These are phyloP conservation scores for Chlorella vulgaris DNA, from an alignment of 139 green algal genomes.

Conservation along the genomic window DNA sequence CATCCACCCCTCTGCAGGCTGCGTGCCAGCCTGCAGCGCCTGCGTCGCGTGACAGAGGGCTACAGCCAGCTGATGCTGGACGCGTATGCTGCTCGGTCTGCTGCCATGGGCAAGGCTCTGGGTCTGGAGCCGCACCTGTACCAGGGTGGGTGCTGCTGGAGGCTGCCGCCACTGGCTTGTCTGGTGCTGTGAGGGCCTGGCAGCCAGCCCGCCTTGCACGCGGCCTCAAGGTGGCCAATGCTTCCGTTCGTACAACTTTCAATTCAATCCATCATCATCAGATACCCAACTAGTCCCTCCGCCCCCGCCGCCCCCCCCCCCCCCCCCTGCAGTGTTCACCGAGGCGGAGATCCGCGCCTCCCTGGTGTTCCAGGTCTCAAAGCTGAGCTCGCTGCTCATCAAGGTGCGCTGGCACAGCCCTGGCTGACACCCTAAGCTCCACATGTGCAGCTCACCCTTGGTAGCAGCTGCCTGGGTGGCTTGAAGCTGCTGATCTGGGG, in stretches of 20 bases:
- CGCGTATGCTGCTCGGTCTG: conserved; percentile 52
- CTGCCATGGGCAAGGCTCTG: conserved; percentile 74
- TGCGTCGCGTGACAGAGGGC: conserved; percentile 74
- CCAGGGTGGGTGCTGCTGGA: conserved; percentile 14
- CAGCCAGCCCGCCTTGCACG: background rate
- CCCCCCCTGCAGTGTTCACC: conserved; percentile 69
- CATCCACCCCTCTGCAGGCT: conserved; percentile 48
- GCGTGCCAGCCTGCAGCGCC: conserved; percentile 84
- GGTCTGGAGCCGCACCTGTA: conserved; percentile 60
- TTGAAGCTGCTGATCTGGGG: too few species aligned
- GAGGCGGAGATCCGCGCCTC: conserved; percentile 88
- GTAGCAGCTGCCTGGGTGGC: too few species aligned
- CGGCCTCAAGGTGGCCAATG: background rate
- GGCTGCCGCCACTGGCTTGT: too few species aligned
- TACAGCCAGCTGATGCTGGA: conserved; percentile 78
- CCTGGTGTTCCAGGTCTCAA: conserved; percentile 91
- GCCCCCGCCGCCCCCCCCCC: background rate
- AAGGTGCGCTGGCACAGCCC: too few species aligned
- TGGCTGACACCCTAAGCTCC: too few species aligned
- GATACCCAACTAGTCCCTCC: background rate
- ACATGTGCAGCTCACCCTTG: too few species aligned
- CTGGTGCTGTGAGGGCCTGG: too few species aligned
- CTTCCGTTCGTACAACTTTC: background rate
- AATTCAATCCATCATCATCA: background rate
- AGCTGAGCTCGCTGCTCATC: conserved; percentile 61